Conservation (phyloP, 1,284 basidiomycete genomes). For the Trichosporon sp. region DNA sequence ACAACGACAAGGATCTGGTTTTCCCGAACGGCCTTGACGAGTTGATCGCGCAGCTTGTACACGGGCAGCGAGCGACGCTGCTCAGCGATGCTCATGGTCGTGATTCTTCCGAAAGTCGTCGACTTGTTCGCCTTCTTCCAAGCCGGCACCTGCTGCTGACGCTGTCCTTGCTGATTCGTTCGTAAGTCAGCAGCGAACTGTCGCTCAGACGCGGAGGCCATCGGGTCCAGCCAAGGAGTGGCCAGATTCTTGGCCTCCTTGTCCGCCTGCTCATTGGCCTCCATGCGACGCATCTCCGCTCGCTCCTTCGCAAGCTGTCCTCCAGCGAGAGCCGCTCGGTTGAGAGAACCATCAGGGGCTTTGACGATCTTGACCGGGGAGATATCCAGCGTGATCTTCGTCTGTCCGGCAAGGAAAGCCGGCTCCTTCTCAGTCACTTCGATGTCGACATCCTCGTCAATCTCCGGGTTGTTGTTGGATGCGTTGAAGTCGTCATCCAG, state of each 20-base stretch:
- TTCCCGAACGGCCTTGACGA: conserved; percentile 87
- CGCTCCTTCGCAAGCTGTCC: conserved; percentile 91
- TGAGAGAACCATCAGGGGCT: conserved; percentile 88
- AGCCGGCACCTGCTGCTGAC: conserved; percentile 64
- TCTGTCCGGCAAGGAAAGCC: conserved; percentile 92
- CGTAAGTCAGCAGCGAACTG: conserved; percentile 91
- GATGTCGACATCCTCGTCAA: conserved; percentile 94
- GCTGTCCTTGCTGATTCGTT: conserved; percentile 63
- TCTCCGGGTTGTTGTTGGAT: conserved; percentile 70
- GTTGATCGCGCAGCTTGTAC: conserved; percentile 86
- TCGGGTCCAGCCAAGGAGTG: conserved; percentile 95
- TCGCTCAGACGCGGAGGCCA: conserved; percentile 80
- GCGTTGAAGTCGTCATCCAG: conserved; percentile 83
- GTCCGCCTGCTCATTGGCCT: conserved; percentile 89
- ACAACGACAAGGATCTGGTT: conserved; percentile 93
- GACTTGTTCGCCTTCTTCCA: conserved; percentile 98
- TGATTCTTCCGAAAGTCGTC: conserved; percentile 90
- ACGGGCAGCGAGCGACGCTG: conserved; percentile 88
- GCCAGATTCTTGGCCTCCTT: conserved; percentile 88
- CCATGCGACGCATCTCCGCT: conserved; percentile 86
- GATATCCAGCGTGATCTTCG: conserved; percentile 86
- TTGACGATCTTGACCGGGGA: conserved; percentile 97
- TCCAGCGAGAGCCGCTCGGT: conserved; percentile 89
- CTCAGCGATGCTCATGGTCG: conserved; percentile 83
- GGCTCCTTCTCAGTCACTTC: conserved; percentile 97